Conservation (phyloP, 495 filamentous ascomycete species). For the Podospora sp. region DNA sequence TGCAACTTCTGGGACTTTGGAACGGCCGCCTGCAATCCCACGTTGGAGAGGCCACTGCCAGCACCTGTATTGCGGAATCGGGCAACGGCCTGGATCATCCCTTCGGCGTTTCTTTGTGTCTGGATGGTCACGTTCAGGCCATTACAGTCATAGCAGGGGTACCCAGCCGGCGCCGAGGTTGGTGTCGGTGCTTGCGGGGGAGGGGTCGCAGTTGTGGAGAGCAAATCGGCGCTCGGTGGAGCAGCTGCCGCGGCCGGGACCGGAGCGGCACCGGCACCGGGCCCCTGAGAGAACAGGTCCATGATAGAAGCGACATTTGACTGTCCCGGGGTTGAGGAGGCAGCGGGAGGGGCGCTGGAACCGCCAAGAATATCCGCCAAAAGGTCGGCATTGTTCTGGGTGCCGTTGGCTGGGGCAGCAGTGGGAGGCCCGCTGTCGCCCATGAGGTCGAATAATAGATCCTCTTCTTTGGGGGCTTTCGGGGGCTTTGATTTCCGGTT, state of each 20-base stretch:
- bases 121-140: constrained; percentile 77
- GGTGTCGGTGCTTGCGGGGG: constrained; percentile 47
- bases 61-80: constrained; percentile 75
- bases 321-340: constrained; percentile 53
- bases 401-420: constrained; percentile 63
- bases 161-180: constrained; percentile 48
- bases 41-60: constrained; percentile 62
- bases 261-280: constrained; percentile 32
- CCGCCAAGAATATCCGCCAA: constrained; percentile 86
- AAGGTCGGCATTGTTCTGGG: constrained; percentile 78
- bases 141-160: constrained; percentile 84
- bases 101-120: constrained; percentile 75
- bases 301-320: constrained; percentile 79
- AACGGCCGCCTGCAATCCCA: constrained; percentile 89
- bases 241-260: constrained; percentile 35
- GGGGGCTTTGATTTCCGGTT: constrained; percentile 75
- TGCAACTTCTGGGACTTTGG: constrained; percentile 94
- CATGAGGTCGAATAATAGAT: constrained; percentile 90
- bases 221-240: constrained; percentile 46
- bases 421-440: constrained; percentile 64
- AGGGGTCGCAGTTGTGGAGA: constrained; percentile 47
- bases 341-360: constrained; percentile 51
- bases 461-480: constrained; percentile 85
- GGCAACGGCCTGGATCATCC: constrained; percentile 72
- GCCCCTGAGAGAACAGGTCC: constrained; percentile 69